Conservation (phyloP, 2,329 filamentous ascomycete genomes). For the Penicillium glabrum region DNA sequence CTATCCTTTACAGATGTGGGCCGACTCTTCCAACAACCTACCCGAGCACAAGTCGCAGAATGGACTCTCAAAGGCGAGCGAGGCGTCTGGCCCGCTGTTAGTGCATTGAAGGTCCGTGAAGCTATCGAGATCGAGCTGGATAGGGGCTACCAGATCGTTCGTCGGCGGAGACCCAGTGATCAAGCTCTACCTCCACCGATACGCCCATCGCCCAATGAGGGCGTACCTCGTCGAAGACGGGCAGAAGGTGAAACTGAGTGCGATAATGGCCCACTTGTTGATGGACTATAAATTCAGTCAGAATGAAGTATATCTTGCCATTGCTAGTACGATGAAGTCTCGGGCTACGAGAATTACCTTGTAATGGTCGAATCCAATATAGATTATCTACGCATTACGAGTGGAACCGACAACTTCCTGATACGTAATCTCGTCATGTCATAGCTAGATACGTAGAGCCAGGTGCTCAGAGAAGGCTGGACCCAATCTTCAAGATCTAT, state of each 20-base stretch:
- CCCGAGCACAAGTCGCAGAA: constrained; percentile 70
- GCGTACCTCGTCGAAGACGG: constrained; percentile 24
- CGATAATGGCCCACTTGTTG: constrained; percentile 7
- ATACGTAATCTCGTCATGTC: too few species aligned
- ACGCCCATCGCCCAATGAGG: constrained; percentile 30
- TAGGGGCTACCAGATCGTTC: constrained; percentile 75
- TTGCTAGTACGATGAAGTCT: not conserved
- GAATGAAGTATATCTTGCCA: not conserved
- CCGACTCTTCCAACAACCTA: constrained; percentile 79
- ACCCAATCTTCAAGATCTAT: not conserved
- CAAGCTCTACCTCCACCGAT: constrained; percentile 10
- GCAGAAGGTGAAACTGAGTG: constrained; percentile 21
- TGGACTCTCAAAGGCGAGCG: constrained; percentile 85
- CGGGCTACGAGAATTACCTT: not conserved
- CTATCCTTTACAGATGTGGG: constrained; percentile 72
- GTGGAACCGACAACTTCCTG: not conserved
- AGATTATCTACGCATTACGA: not conserved
- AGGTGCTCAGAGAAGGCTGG: too few species aligned
- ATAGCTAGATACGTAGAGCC: too few species aligned
- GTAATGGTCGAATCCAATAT: not conserved
- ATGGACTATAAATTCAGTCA: not conserved
- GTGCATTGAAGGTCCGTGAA: constrained; percentile 77
- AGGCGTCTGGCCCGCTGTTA: constrained; percentile 87
- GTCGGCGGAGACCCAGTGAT: constrained; percentile 46
- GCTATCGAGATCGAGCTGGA: constrained; percentile 87